Base-by-base conservation (phyloP, 1,284 basidiomycete species). In the Moniliella sp. region DNA sequence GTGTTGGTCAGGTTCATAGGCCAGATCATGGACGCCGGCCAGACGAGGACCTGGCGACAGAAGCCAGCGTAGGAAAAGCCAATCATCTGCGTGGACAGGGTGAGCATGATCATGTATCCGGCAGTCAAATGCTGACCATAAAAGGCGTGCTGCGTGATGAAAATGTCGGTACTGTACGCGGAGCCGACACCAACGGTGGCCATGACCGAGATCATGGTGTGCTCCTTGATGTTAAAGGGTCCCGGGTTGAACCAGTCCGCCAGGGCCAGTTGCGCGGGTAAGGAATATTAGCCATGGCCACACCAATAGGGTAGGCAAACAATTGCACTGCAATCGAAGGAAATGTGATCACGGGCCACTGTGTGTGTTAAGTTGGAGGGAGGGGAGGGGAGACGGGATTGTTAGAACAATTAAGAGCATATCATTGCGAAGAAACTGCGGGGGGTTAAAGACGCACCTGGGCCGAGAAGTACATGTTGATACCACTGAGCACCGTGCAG, bases 211-310 rank as follows among this genome's bases (percentile, higher is more conserved):
- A 93, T 79, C 17, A 86, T 64, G 1, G 81, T 76, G 55, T 94
- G 86, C 58, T 94, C 88, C 62, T 88, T 88, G 67, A 88, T 83
- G 63, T 91, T 94, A 79, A 86, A 97, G 5, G 84, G 81, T n/a
- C 88, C 83, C 0, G 88, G 86, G 53, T 97, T 94, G 31, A 94
- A n/a, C n/a, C n/a, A n/a, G n/a, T n/a, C n/a, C n/a, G n/a, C n/a
- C n/a, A n/a, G n/a, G n/a, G n/a, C n/a, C n/a, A n/a, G n/a, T n/a
- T n/a, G n/a, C 54, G 42, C 30, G 40, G 44, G 37, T 61, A 60
- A 2, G 59, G 57, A 11, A 64, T 62, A 17, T 62, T 62, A 17
- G 51, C 46, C 61, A 64, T 63, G 40, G 64, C 61, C n/a, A 40
- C 50, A 38, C 40, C 40, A n/a, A 45, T 36, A 0, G 53, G 43